Conservation (phyloP, 2,329 filamentous ascomycete genomes). For the Aspergillus pseudoterreus region DNA sequence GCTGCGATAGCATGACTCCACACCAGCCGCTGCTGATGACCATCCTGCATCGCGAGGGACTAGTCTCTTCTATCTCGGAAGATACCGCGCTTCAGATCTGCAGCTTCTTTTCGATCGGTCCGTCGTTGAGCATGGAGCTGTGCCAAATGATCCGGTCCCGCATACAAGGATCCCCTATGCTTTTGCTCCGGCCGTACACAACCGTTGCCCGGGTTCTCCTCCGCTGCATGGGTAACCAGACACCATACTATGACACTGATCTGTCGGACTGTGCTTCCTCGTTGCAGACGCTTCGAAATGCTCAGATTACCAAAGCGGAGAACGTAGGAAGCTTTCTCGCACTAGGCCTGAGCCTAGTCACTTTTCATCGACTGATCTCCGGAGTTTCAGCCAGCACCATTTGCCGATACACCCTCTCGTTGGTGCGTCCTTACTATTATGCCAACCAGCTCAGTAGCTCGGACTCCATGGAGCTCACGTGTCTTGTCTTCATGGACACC, state of each 20-base stretch:
- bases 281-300: not conserved
- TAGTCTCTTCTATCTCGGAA: not conserved
- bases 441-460: not conserved
- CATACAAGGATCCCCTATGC: not conserved
- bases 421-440: not conserved
- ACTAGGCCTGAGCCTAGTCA: not conserved
- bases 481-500: conserved; percentile 1
- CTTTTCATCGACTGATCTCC: conserved; percentile 1
- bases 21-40: not conserved
- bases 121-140: not conserved
- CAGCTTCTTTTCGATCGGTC: not conserved
- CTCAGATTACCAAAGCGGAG: not conserved
- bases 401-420: conserved; percentile 1
- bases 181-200: not conserved
- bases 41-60: not conserved
- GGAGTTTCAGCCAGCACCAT: not conserved
- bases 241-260: not conserved
- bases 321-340: conserved; percentile 1
- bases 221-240: not conserved
- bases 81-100: not conserved
- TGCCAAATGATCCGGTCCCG: not conserved
- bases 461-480: not conserved
- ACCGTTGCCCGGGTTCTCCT: not conserved
- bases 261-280: not conserved
- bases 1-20: not conserved